phyloP scores from a whole-genome alignment of 2,329 filamentous ascomycete species.

The Cladophialophora chaetospira region DNA sequence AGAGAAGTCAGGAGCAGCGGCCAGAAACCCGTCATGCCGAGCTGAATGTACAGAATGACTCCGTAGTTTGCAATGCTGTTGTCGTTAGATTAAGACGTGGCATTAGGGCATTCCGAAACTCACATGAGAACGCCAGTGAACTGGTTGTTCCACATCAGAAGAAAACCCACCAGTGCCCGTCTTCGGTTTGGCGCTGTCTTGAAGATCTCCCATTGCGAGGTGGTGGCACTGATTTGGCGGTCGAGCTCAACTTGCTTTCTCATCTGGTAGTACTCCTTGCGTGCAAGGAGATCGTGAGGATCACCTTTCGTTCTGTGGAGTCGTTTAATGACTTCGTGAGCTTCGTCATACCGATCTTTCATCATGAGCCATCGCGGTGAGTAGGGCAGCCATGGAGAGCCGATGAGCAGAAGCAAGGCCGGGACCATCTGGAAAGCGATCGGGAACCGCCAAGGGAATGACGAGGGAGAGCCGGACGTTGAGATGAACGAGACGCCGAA shows the following conservation, averaged over 20 bases:
- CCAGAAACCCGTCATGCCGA: slow-evolving; percentile 43
- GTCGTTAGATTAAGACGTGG: no score
- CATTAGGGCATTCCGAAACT: no score
- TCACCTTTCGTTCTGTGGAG: slow-evolving; percentile 48
- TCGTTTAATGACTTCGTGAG: slow-evolving; percentile 43
- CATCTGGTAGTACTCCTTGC: slow-evolving; percentile 49
- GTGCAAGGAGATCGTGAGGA: slow-evolving; percentile 41
- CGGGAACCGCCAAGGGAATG: slow-evolving; percentile 32
- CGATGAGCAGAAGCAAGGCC: slow-evolving; percentile 44
- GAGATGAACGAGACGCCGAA: slow-evolving; percentile 32
- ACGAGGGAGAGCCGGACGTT: slow-evolving; percentile 35
- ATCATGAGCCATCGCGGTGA: slow-evolving; percentile 50
- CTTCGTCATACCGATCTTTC: slow-evolving; percentile 48
- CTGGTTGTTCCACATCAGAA: slow-evolving; percentile 46
- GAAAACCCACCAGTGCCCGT: slow-evolving; percentile 43
- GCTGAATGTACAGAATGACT: slow-evolving; percentile 41
- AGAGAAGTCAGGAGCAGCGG: slow-evolving; percentile 48
- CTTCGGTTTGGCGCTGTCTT: slow-evolving; percentile 44
- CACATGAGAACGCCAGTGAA: slow-evolving; percentile 39
- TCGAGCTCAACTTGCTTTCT: slow-evolving; percentile 49
- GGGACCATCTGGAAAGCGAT: slow-evolving; percentile 49
- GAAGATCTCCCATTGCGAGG: slow-evolving; percentile 46
- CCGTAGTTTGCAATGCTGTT: slow-evolving; percentile 47
- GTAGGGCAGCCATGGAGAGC: slow-evolving; percentile 52
- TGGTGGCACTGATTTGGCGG: slow-evolving; percentile 36